These are phyloP conservation scores for Fusarium bulbicola DNA, from an alignment of 2,329 filamentous ascomycete species.

Conservation along the genomic window DNA sequence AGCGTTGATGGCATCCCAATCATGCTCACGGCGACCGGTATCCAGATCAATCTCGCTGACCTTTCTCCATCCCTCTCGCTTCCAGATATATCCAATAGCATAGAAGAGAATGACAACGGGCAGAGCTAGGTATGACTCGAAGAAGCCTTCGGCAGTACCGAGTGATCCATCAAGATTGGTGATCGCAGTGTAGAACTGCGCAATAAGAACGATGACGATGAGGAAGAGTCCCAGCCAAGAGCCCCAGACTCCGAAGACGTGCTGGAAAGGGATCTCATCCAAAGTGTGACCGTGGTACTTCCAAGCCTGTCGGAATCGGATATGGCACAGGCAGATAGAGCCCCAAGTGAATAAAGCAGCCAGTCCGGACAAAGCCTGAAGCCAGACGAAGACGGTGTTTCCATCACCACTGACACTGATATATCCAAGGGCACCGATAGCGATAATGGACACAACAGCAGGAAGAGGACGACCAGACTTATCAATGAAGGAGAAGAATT, in stretches of 20 bases:
- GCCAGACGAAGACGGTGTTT: slow-evolving; percentile 68
- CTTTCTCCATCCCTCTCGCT: slow-evolving; percentile 66
- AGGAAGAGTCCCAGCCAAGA: slow-evolving; percentile 71
- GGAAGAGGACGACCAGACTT: slow-evolving; percentile 64
- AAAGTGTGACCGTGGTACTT: slow-evolving; percentile 66
- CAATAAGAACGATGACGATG: slow-evolving; percentile 64
- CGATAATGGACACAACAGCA: slow-evolving; percentile 57
- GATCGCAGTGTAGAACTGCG: slow-evolving; percentile 62
- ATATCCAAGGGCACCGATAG: slow-evolving; percentile 62
- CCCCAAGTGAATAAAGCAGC: slow-evolving; percentile 75
- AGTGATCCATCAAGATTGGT: slow-evolving; percentile 46
- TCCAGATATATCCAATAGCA: slow-evolving; percentile 68
- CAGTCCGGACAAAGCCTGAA: slow-evolving; percentile 71
- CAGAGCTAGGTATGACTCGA: slow-evolving; percentile 62
- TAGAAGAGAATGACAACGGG: slow-evolving; percentile 65
- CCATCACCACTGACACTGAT: slow-evolving; percentile 56
- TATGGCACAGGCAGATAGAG: slow-evolving; percentile 73
- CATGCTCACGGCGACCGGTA: slow-evolving; percentile 67
- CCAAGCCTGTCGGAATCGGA: slow-evolving; percentile 75
- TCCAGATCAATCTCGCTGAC: slow-evolving; percentile 73
- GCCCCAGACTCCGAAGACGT: slow-evolving; percentile 68
- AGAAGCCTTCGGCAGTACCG: slow-evolving; percentile 55
- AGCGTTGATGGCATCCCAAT: slow-evolving; percentile 67
- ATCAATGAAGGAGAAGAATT: slow-evolving; percentile 66
- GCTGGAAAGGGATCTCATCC: slow-evolving; percentile 73